Evolutionary conservation across 2,329 filamentous ascomycete species (phyloP).

Genomic region (Fusarium sp.): DNA sequence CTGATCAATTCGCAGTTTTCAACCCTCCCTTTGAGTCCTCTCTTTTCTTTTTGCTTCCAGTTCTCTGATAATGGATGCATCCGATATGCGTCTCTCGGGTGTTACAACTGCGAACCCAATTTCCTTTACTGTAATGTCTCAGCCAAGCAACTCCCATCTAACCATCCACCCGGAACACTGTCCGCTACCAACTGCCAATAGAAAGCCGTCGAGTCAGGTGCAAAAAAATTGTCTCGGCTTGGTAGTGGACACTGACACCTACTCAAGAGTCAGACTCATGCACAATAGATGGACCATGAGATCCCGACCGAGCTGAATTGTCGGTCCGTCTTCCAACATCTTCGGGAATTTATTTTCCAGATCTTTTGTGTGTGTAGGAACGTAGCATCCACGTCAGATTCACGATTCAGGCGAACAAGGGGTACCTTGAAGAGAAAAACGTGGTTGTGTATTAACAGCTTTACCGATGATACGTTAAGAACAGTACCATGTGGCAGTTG

Average conservation of each 20-base stretch:
- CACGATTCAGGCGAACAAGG: constrained; percentile 33
- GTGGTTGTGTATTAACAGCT: constrained; percentile 23
- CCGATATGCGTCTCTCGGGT: constrained; percentile 10
- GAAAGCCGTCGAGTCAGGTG: constrained; percentile 23
- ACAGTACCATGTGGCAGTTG: constrained; percentile 19
- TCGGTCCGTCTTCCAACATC: constrained; percentile 29
- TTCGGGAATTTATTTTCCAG: constrained; percentile 15
- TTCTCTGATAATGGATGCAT: constrained; percentile 9
- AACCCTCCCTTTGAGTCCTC: constrained; percentile 3
- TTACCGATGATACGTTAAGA: constrained; percentile 2
- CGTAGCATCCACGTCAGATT: constrained; percentile 29
- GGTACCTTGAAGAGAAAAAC: constrained; percentile 5
- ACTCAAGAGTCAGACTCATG: constrained; percentile 28
- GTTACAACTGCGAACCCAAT: constrained; percentile 1
- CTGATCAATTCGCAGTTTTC: neutral
- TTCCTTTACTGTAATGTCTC: neutral
- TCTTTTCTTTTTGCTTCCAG: constrained; percentile 15
- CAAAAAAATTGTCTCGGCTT: constrained; percentile 4
- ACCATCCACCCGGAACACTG: neutral
- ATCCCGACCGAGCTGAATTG: constrained; percentile 33
- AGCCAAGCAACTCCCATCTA: neutral
- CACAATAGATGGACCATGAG: constrained; percentile 25
- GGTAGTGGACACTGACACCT: constrained; percentile 16
- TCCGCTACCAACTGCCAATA: constrained; percentile 29
- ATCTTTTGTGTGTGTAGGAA: neutral